phyloP scores from a whole-genome alignment of 2,329 filamentous ascomycete species.

The Periconia sp. region DNA sequence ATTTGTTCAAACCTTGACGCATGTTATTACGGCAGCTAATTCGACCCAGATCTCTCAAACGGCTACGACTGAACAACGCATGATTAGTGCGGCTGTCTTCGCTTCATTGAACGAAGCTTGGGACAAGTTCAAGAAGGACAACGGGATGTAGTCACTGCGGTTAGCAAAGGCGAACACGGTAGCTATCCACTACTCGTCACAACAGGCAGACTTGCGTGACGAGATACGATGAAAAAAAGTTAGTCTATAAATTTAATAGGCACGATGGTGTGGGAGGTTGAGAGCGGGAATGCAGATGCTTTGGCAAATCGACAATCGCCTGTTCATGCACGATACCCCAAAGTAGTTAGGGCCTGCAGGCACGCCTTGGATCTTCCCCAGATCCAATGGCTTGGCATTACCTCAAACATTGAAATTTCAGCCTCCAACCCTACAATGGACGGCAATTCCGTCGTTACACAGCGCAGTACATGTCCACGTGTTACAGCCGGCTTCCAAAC shows the following conservation, averaged over 20 bases:
- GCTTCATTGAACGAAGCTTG: constrained; percentile 67
- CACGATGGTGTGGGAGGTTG: too few relatives aligned
- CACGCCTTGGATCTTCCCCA: constrained; percentile 1
- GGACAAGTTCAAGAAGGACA: constrained; percentile 69
- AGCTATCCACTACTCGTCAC: not conserved
- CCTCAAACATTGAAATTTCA: constrained; percentile 5
- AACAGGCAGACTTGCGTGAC: constrained; percentile 4
- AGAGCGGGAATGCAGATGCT: not conserved
- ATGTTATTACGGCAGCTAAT: constrained; percentile 12
- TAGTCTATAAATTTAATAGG: too few relatives aligned
- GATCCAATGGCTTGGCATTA: constrained; percentile 11
- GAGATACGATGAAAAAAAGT: not conserved
- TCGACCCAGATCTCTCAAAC: constrained; percentile 55
- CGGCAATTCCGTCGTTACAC: not conserved
- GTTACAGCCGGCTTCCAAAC: not conserved
- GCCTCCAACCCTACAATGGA: constrained; percentile 1
- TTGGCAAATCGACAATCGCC: not conserved
- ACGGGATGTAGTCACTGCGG: constrained; percentile 49
- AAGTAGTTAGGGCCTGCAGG: constrained; percentile 5
- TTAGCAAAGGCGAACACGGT: not conserved
- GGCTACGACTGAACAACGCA: constrained; percentile 67
- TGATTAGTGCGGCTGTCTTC: constrained; percentile 68
- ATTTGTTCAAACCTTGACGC: constrained; percentile 9
- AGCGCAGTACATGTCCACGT: not conserved
- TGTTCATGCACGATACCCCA: not conserved